phyloP scores from a whole-genome alignment of 1,284 basidiomycete genomes.

The Polyporus tsugae region DNA sequence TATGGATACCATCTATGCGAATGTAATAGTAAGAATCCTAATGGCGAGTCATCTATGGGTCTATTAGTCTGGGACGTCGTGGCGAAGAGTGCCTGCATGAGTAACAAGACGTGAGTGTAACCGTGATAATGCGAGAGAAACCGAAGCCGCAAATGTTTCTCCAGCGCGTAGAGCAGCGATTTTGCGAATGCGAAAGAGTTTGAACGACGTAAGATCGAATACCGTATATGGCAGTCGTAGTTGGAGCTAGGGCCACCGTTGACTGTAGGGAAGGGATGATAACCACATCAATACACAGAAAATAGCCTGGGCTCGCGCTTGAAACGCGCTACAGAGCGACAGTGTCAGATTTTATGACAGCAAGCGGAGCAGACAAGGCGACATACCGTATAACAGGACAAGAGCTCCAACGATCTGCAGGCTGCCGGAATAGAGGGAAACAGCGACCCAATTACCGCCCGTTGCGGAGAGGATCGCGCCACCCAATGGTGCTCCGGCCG shows the following conservation, averaged over 20 bases:
- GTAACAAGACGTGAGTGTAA: background rate
- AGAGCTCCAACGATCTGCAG: constrained; percentile 29
- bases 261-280: background rate
- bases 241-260: background rate
- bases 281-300: constrained; percentile 13
- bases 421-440: constrained; percentile 28
- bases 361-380: background rate
- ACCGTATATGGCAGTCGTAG: background rate
- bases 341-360: background rate
- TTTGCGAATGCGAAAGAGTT: too few species aligned
- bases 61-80: background rate
- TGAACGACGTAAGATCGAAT: background rate
- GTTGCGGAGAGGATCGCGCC: constrained; percentile 31
- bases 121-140: background rate
- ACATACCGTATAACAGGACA: constrained; percentile 28
- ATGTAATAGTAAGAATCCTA: background rate
- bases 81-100: background rate
- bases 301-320: constrained; percentile 31
- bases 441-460: constrained; percentile 29
- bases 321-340: constrained; percentile 23
- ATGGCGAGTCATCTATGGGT: background rate
- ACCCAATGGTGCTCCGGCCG: constrained; percentile 27
- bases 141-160: background rate
- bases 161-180: background rate
- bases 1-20: constrained; percentile 5